Percentiles rank a stretch among this genome's conserved stretches.
phyloP scores from a whole-genome alignment of 768 basidiomycete genomes.

The Neoboletus brunneissimus region DNA sequence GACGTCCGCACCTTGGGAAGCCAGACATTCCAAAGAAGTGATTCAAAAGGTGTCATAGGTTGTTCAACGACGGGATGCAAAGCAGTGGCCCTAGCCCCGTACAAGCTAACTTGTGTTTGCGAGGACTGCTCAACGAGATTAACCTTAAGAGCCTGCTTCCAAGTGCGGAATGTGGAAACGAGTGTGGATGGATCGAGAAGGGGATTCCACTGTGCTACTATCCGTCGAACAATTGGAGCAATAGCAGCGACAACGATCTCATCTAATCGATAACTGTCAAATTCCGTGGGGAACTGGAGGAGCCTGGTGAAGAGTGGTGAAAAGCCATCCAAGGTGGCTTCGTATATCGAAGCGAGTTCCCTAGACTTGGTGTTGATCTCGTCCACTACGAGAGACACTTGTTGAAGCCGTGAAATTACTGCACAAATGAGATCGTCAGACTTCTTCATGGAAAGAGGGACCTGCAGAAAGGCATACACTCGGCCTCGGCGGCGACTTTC shows the following conservation, averaged over 20 bases:
- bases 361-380: conserved; percentile 66
- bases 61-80: conserved; percentile 40
- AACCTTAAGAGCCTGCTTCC: conserved; percentile 68
- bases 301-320: conserved; percentile 70
- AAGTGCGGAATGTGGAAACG: conserved; percentile 61
- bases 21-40: conserved; percentile 93
- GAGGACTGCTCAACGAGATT: conserved; percentile 43
- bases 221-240: conserved; percentile 70
- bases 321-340: conserved; percentile 72
- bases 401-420: conserved; percentile 80
- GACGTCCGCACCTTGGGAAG: conserved; percentile 89
- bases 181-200: conserved; percentile 70
- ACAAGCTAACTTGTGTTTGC: conserved; percentile 51
- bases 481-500: conserved; percentile 72
- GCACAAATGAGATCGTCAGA: conserved; percentile 4
- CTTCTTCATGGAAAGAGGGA: background rate
- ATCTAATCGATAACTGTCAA: conserved; percentile 75
- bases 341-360: conserved; percentile 61
- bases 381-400: conserved; percentile 70
- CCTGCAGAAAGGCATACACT: conserved; percentile 46
- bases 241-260: conserved; percentile 94
- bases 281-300: conserved; percentile 71
- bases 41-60: conserved; percentile 94
- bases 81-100: conserved; percentile 44
- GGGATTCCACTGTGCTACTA: conserved; percentile 79